Evolutionary conservation across 106 monocot species (phyloP).

Genomic region (Cymbidium sinense): DNA sequence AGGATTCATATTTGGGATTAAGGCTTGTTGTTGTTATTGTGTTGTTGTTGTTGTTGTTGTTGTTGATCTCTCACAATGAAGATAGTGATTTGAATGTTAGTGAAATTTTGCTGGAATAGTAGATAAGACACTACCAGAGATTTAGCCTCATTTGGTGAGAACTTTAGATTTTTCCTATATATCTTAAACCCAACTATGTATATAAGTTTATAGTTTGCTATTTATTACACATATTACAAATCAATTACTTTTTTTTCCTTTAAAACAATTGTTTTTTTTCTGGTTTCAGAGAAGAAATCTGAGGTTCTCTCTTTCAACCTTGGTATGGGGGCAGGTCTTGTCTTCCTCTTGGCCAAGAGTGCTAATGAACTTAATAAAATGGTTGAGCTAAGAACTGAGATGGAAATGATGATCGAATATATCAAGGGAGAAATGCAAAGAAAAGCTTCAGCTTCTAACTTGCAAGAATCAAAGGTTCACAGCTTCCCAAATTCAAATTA

Average conservation of each 20-base stretch:
- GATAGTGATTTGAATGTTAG: too few relatives aligned
- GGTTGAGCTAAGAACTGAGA: conserved; percentile 32
- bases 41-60: too few relatives aligned
- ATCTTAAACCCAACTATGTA: background rate
- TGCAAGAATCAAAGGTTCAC: conserved; percentile 16
- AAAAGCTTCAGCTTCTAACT: conserved; percentile 11
- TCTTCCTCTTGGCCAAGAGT: conserved; percentile 30
- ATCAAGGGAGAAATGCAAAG: conserved; percentile 20
- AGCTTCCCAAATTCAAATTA: conserved; percentile 20
- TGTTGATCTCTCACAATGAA: too few relatives aligned
- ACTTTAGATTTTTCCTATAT: too few relatives aligned
- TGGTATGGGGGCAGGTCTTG: conserved; percentile 34
- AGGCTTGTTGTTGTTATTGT: too few relatives aligned
- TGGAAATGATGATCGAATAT: conserved; percentile 44
- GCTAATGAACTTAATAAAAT: conserved; percentile 42
- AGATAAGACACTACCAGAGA: too few relatives aligned
- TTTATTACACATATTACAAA: background rate
- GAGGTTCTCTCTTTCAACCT: conserved; percentile 21
- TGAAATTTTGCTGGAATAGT: too few relatives aligned
- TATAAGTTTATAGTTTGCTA: background rate
- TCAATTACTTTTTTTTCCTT: background rate
- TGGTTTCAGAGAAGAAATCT: conserved; percentile 21
- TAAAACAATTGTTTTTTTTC: background rate
- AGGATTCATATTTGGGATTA: too few relatives aligned
- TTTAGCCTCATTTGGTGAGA: too few relatives aligned